Evolutionary conservation across 345 rosid species (phyloP), one percentile per base, ranked within the genome.

Genomic region (Hibiscus tridactylites): DNA sequence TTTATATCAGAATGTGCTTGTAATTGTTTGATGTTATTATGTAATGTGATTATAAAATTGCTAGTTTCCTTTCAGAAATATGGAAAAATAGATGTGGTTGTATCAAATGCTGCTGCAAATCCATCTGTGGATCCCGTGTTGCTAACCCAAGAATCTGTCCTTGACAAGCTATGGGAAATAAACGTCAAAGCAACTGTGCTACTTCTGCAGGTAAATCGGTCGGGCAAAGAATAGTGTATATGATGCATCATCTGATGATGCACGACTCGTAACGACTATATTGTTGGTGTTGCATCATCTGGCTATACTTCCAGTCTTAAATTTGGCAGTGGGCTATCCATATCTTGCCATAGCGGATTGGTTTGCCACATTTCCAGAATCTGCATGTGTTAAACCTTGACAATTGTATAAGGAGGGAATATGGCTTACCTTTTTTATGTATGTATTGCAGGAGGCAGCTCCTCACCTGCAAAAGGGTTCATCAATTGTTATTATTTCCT

Each of bases 381-480:
- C 1, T 6, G 57, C 24, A 26, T 24, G 6, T 66, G 33, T 66
- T 28, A 47, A 26, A 28, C 58, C 52, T 67, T 49, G 58, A 67
- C 71, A 5, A 29, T 4, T 15, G 31, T 28, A 15, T 3, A 9
- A 24, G 73, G 47, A 68, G 66, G 60, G 50, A 33, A 24, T 24
- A 3, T 12, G 57, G 28, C 13, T 5, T 10, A 29, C 61, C 26
- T 21, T 21, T 24, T 21, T 35, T 53, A 21, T 50, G 26, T 59
- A 12, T 39, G 15, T 57, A 71, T 24, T 71, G 72, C 86, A 92
- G 97, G 97, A 90, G 60, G 80, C 90, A 66, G 92, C 90, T 76
- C 88, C 97, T 74, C 81, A 95, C 77, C 31, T 95, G 76, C 83
- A 80, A 76, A 87, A 85, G 70, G 97, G 91, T 75, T 95, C 97